Conservation (phyloP, 192 early-diverging fungal species). For the Thoreauomyces humboldtii region DNA sequence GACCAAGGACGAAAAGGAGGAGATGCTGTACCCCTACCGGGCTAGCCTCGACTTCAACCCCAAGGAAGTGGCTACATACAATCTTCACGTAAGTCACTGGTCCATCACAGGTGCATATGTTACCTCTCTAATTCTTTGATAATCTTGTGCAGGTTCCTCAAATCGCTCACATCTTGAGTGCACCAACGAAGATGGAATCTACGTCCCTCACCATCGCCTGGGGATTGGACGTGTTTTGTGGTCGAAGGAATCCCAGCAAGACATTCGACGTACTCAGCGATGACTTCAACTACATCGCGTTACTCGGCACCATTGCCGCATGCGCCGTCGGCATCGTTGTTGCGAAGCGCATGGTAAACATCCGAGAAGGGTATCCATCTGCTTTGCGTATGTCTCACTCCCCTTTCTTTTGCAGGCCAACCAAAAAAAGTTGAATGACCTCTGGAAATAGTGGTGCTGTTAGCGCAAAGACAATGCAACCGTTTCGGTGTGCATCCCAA, state of each 20-base stretch:
- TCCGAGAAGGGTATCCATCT: not conserved
- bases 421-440: conserved; percentile 38
- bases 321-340: conserved; percentile 73
- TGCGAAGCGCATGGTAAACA: conserved; percentile 49
- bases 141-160: conserved; percentile 54
- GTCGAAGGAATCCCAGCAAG: conserved; percentile 77
- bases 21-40: conserved; percentile 75
- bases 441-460: conserved; percentile 44
- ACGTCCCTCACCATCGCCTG: conserved; percentile 86
- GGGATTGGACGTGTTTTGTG: conserved; percentile 90
- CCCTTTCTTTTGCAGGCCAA: conserved; percentile 24
- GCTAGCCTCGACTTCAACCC: conserved; percentile 72
- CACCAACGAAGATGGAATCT: conserved; percentile 85
- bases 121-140: too few species aligned
- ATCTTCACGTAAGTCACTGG: conserved; percentile 46
- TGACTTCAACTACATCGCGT: conserved; percentile 82
- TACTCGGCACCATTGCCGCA: conserved; percentile 80
- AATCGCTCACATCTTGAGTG: conserved; percentile 63
- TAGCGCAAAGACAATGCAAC: too few species aligned
- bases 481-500: too few species aligned
- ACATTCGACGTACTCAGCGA: conserved; percentile 92
- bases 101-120: too few species aligned
- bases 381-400: not conserved
- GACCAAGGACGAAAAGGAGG: conserved; percentile 83
- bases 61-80: conserved; percentile 74